phyloP scores from a whole-genome alignment of 805 yeast species.

The Phaffomyces antillensis region DNA sequence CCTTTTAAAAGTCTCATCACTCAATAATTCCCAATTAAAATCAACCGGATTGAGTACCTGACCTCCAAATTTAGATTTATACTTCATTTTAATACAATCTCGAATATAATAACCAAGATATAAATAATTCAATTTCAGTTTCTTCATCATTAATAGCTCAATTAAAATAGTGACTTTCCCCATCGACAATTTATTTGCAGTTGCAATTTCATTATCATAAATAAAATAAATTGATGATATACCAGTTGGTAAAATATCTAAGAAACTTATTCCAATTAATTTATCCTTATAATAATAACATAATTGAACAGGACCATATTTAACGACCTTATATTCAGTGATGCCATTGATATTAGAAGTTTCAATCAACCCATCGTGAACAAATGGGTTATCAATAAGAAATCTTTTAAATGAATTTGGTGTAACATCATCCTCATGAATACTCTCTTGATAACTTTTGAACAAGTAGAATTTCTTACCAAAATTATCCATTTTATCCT shows the following conservation, averaged over 20 bases:
- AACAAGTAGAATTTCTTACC: conserved; percentile 57
- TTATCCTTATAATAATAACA: conserved; percentile 59
- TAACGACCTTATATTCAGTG: conserved; percentile 9
- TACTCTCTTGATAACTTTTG: conserved; percentile 58
- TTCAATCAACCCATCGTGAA: conserved; percentile 6
- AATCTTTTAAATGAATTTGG: conserved; percentile 51
- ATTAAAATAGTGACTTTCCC: conserved; percentile 75
- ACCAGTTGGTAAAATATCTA: conserved; percentile 70
- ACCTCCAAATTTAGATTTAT: conserved; percentile 75
- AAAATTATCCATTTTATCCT: conserved; percentile 39
- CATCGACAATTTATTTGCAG: conserved; percentile 3
- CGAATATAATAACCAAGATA: conserved; percentile 77
- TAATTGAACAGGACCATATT: conserved; percentile 68
- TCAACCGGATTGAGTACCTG: conserved; percentile 50
- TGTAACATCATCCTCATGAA: conserved; percentile 59
- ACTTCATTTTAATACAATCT: conserved; percentile 76
- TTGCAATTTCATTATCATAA: conserved; percentile 60
- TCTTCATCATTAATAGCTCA: conserved; percentile 51
- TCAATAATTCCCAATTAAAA: conserved; percentile 5
- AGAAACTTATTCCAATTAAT: conserved; percentile 67
- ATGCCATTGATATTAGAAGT: background rate
- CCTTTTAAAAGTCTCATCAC: background rate
- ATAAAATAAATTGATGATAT: conserved; percentile 82
- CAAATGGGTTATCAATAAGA: conserved; percentile 63
- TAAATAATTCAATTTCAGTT: conserved; percentile 43